Evolutionary conservation across 2,329 filamentous ascomycete genomes (phyloP).

Genomic region (Phyllosticta paracitricarpa): DNA sequence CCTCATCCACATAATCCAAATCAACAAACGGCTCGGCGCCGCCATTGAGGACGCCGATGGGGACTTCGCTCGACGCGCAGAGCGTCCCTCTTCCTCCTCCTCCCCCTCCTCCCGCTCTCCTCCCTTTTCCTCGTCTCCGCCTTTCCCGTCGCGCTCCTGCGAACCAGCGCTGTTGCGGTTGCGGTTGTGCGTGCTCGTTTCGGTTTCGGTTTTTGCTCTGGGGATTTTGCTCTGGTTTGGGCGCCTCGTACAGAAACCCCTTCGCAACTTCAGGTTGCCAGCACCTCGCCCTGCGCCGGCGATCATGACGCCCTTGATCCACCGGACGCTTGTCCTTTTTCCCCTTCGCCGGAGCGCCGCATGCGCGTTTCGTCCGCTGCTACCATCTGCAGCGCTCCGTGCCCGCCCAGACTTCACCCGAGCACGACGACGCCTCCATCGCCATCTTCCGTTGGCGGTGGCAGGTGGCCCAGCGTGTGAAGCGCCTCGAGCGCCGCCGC

Average conservation of each 20-base stretch:
- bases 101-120: background rate
- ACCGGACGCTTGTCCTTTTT: background rate
- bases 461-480: constrained; percentile 12
- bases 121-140: constrained; percentile 15
- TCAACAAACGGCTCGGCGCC: constrained; percentile 22
- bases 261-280: constrained; percentile 5
- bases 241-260: constrained; percentile 13
- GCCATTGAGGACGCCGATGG: constrained; percentile 23
- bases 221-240: background rate
- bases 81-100: background rate
- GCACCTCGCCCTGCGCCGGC: constrained; percentile 17
- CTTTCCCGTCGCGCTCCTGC: constrained; percentile 11
- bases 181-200: too few relatives aligned
- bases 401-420: constrained; percentile 26
- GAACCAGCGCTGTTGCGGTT: too few relatives aligned
- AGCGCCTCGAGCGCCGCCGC: constrained; percentile 22
- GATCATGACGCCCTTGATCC: constrained; percentile 20
- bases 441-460: constrained; percentile 3
- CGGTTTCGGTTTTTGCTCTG: too few relatives aligned
- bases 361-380: background rate
- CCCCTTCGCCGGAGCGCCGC: background rate
- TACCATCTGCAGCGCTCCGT: constrained; percentile 24
- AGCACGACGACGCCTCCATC: constrained; percentile 12
- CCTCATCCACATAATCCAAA: constrained; percentile 21
- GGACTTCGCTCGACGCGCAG: constrained; percentile 15